Evolutionary conservation across 1,284 basidiomycete genomes (phyloP), one percentile per base, ranked within the genome.

Genomic region (Clitocybe nebularis): DNA sequence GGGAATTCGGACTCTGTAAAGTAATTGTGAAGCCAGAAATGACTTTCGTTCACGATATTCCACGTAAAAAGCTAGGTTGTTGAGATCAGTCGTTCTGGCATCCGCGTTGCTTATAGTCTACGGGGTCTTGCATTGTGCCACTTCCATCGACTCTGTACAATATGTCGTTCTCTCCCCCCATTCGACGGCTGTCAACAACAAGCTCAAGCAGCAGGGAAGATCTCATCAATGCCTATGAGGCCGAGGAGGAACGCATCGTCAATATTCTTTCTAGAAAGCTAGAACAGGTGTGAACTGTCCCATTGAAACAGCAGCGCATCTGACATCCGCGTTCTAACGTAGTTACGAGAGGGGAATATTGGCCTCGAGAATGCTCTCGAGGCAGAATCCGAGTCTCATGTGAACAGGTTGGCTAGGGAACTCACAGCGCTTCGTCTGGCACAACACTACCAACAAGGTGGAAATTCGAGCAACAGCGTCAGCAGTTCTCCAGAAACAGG

Each of bases 231-330:
- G 83, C 83, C 10, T 89, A 88, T 58, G 87, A 91, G 54, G 89
- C 87, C 4, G 88, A 91, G 63, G 88, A 91, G 61, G 88, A 91
- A 58, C 77, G 87, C 32, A 87, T 91, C 45, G 85, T 88, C 47
- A 89, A 89, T 52, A 71, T 84, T 7, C 67, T 89, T 45, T 89
- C 82, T 28, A 71, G 84, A 49, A 89, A 87, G 58, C 68, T 89
- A 43, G 87, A 89, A 66, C 74, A 84, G 79, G 88, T 85, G 42
- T 43, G 76, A 63, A 39, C n/a, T 19, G n/a, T 3, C 21, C 5
- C 20, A 26, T 40, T 38, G 13, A 16, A 26, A 24, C 20, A 14
- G 13, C 17, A 16, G 20, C n/a, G 22, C n/a, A 10, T 30, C 32
- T 14, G 22, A 24, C 9, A 25, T 32, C 5, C 16, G 35, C 17